Percentiles rank a stretch among this genome's conserved stretches.
Conservation (phyloP, 1,139 yeast species). For the Diutina catenulata region DNA sequence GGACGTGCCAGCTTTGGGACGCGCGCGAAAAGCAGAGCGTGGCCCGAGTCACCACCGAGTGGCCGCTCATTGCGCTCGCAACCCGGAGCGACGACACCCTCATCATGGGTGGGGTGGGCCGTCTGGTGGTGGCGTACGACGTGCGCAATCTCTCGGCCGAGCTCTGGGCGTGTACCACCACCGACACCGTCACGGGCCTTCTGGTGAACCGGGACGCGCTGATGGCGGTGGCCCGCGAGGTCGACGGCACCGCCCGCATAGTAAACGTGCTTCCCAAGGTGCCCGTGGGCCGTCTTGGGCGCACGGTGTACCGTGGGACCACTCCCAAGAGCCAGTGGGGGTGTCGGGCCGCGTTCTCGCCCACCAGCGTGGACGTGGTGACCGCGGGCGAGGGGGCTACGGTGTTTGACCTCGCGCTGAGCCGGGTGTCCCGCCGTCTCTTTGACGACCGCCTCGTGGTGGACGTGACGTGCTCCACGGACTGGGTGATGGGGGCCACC, state of each 20-base stretch:
- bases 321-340: slow-evolving; percentile 37
- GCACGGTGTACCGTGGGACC: slow-evolving; percentile 47
- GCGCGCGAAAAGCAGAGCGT: slow-evolving; percentile 36
- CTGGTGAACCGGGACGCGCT: slow-evolving; percentile 39
- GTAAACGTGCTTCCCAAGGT: slow-evolving; percentile 41
- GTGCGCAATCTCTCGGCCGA: slow-evolving; percentile 24
- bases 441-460: slow-evolving; percentile 49
- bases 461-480: slow-evolving; percentile 23
- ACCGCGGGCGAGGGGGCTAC: slow-evolving; percentile 58
- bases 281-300: slow-evolving; percentile 29
- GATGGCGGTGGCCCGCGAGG: slow-evolving; percentile 41
- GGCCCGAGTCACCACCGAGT: slow-evolving; percentile 28
- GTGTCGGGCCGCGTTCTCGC: slow-evolving; percentile 36
- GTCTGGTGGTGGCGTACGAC: slow-evolving; percentile 48
- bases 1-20: slow-evolving; percentile 53
- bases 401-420: slow-evolving; percentile 48
- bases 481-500: not conserved
- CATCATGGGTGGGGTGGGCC: slow-evolving; percentile 58
- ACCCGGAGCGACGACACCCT: slow-evolving; percentile 23
- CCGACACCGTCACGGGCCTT: slow-evolving; percentile 40
- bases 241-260: slow-evolving; percentile 45
- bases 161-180: slow-evolving; percentile 38
- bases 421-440: slow-evolving; percentile 33
- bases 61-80: slow-evolving; percentile 49
- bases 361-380: slow-evolving; percentile 24